These are phyloP conservation scores for Eruca vesicaria DNA, from an alignment of 441 rosid genomes.

Conservation along the genomic window DNA sequence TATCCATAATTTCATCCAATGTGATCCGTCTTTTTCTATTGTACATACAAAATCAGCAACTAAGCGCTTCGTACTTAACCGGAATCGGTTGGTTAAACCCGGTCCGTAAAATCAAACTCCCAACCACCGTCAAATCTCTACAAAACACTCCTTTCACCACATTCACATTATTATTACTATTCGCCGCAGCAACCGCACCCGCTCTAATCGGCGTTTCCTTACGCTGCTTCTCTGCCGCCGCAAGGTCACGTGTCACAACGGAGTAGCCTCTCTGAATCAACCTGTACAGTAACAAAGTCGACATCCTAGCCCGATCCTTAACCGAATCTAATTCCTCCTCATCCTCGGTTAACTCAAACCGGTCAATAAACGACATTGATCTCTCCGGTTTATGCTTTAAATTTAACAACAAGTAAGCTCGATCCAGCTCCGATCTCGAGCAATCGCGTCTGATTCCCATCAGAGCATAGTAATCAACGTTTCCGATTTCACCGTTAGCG, in stretches of 20 bases:
- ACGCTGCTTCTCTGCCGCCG: constrained; percentile 27
- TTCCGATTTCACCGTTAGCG: constrained; percentile 31
- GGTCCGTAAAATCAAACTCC: constrained; percentile 65
- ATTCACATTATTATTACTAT: constrained; percentile 27
- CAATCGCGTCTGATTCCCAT: constrained; percentile 38
- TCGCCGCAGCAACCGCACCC: too few species aligned
- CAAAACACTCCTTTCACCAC: constrained; percentile 86
- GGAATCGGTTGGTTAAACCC: constrained; percentile 82
- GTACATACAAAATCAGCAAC: constrained; percentile 52
- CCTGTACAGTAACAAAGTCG: constrained; percentile 34
- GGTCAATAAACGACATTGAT: constrained; percentile 37
- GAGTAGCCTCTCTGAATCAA: constrained; percentile 37
- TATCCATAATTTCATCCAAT: constrained; percentile 37
- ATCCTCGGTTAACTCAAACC: constrained; percentile 35
- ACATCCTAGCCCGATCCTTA: constrained; percentile 36
- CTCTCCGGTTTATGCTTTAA: constrained; percentile 40
- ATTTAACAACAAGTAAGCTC: constrained; percentile 35
- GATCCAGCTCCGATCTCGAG: constrained; percentile 38
- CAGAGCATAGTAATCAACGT: constrained; percentile 35
- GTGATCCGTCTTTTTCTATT: constrained; percentile 17
- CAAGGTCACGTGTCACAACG: constrained; percentile 19
- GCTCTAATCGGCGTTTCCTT: constrained; percentile 7
- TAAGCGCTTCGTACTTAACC: constrained; percentile 78
- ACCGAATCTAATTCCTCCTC: constrained; percentile 36
- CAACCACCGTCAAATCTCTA: constrained; percentile 72